These are phyloP conservation scores for Alternaria incomplexa DNA, from an alignment of 2,329 filamentous ascomycete species.

Conservation along the genomic window DNA sequence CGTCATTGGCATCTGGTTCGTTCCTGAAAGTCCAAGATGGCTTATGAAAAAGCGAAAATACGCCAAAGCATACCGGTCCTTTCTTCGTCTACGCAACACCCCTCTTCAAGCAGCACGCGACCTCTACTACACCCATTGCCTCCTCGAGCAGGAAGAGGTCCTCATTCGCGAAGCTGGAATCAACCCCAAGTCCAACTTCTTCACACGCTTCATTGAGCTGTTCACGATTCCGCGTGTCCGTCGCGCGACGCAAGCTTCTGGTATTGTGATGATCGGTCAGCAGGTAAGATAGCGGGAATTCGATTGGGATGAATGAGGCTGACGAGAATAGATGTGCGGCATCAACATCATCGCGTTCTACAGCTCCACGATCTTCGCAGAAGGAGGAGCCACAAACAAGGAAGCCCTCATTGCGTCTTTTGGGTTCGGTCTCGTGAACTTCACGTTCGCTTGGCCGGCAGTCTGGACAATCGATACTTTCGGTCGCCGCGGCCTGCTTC, in stretches of 20 bases:
- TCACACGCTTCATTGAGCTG: constrained; percentile 58
- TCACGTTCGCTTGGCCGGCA: constrained; percentile 64
- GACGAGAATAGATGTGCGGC: constrained; percentile 55
- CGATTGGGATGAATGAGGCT: not conserved
- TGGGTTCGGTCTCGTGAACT: constrained; percentile 65
- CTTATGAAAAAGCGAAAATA: constrained; percentile 51
- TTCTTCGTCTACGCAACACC: constrained; percentile 48
- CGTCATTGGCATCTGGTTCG: constrained; percentile 50
- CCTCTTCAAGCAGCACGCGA: constrained; percentile 52
- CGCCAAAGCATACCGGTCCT: constrained; percentile 47
- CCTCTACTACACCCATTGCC: constrained; percentile 51
- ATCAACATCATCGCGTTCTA: constrained; percentile 60
- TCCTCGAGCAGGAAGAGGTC: constrained; percentile 44
- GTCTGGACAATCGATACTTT: constrained; percentile 61
- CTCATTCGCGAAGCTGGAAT: constrained; percentile 42
- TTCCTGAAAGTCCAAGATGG: constrained; percentile 50
- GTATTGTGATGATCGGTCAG: constrained; percentile 76
- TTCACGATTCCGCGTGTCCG: constrained; percentile 73
- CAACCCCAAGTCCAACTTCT: constrained; percentile 45
- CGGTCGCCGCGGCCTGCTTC: constrained; percentile 59
- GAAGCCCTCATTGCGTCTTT: constrained; percentile 60
- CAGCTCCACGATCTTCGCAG: constrained; percentile 56
- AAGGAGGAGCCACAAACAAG: constrained; percentile 53
- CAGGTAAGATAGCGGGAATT: constrained; percentile 41
- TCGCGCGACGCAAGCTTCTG: constrained; percentile 76